Base-by-base conservation (phyloP, 106 monocot genomes). In the Platanthera zijinensis region DNA sequence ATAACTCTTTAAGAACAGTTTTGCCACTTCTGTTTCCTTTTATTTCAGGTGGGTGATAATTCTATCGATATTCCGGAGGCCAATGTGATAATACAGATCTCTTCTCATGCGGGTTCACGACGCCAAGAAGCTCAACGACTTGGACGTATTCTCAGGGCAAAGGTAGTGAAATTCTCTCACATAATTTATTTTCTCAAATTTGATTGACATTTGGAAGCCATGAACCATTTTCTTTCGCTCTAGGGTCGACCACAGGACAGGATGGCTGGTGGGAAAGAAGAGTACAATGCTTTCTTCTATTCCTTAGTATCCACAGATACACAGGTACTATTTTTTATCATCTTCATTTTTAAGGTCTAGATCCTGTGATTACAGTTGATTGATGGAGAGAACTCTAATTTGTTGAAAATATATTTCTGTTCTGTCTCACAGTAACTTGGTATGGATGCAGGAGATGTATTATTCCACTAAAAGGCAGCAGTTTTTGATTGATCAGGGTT, bases 21-120 rank as follows among this genome's bases (percentile, higher is more conserved):
- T 66, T 39, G 39, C 39, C 66, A 66, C 66, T 66, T 21, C 7
- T n/a, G 11, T n/a, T 51, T 77, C 12, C 77, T 51, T 71, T 8
- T 18, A 54, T 19, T 77, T 79, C 70, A 97, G 96, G 97, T 99
- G 13, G 97, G 97, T 81, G 97, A 99, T 86, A 99, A 99, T 62
- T 99, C 97, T 3, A 99, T 99, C 68, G 97, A 99, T 92, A 99
- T 99, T 77, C 97, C 97, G 47, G 94, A 99, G 81, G 97, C 93
- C 22, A 99, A 99, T 80, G 97, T 99, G 61, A 99, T 99, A 61
- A 99, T 99, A 69, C 97, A 99, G 83, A 99, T 99, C 69, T 99
- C 97, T 46, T 99, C 97, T 69, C 97, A 99, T 92, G 97, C 97
- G 68, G 97, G 97, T 72, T 99, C 97, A 78, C 84, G 94, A 32